Percentiles rank a stretch among this genome's conserved stretches.
Conservation (phyloP, 768 basidiomycete genomes). For the Leccinellum luteum region DNA sequence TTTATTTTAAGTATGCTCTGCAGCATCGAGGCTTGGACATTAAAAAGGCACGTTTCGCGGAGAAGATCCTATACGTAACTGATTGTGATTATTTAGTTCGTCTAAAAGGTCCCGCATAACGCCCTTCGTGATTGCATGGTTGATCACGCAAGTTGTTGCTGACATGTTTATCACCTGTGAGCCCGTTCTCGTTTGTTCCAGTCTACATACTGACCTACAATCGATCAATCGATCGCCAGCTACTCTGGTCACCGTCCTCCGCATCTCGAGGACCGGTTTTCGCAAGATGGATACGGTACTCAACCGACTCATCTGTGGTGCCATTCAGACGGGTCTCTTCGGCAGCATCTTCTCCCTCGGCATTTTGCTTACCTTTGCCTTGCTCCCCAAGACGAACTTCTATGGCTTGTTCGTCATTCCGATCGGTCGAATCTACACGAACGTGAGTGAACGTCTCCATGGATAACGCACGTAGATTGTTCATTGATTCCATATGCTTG, state of each 20-base stretch:
- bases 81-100: neutral
- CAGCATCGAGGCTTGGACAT: neutral
- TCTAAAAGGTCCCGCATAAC: neutral
- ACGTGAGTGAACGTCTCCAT: neutral
- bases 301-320: neutral
- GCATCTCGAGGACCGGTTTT: neutral
- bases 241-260: neutral
- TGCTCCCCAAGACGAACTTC: neutral
- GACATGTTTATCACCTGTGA: neutral
- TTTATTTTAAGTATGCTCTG: neutral
- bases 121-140: neutral
- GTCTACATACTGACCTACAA: neutral
- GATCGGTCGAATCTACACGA: neutral
- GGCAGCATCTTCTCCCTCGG: neutral
- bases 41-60: neutral
- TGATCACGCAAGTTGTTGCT: neutral
- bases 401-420: neutral
- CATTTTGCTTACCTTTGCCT: neutral
- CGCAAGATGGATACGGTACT: neutral
- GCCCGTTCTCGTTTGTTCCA: neutral
- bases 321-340: neutral
- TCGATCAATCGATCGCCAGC: neutral
- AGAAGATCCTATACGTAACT: neutral
- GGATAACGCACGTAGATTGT: no score
- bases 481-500: neutral